A percentile compares a stretch with the other conserved stretches of the same genome.
Evolutionary conservation across 495 filamentous ascomycete genomes (phyloP).

Genomic region (Terfezia claveryi): DNA sequence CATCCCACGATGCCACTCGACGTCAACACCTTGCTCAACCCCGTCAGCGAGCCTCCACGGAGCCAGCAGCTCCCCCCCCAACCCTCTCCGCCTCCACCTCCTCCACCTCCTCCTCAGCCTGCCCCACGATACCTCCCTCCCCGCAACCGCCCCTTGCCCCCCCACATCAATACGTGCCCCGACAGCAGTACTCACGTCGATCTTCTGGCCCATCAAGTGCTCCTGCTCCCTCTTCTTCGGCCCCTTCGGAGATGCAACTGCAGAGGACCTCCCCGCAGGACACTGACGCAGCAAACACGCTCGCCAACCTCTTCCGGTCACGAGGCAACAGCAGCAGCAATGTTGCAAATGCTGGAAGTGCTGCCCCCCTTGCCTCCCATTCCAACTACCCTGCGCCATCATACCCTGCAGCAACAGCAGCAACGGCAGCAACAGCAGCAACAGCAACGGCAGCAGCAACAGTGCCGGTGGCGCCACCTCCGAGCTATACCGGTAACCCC

Average conservation of each 20-base stretch:
- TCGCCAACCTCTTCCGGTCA: neutral
- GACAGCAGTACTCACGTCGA: no score
- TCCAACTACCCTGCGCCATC: neutral
- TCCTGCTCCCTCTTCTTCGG: no score
- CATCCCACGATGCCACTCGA: no score
- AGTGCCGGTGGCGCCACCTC: neutral
- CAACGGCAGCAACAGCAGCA: neutral
- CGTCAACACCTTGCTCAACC: no score
- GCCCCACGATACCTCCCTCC: no score
- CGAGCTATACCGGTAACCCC: neutral
- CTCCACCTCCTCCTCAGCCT: neutral
- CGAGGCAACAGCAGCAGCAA: neutral
- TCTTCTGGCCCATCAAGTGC: no score
- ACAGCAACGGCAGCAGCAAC: neutral
- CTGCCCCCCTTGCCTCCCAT: no score
- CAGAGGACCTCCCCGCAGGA: neutral
- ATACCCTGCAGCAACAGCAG: neutral
- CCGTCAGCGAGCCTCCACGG: no score
- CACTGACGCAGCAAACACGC: neutral
- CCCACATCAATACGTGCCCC: no score
- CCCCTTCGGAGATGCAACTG: neutral
- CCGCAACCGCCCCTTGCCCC: no score
- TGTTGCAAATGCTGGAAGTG: no score
- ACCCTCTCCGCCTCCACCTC: neutral
- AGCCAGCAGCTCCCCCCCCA: no score